Evolutionary conservation across 129 eudicot species (phyloP), one percentile per base, ranked within the genome.

Genomic region (Calendula officinalis): DNA sequence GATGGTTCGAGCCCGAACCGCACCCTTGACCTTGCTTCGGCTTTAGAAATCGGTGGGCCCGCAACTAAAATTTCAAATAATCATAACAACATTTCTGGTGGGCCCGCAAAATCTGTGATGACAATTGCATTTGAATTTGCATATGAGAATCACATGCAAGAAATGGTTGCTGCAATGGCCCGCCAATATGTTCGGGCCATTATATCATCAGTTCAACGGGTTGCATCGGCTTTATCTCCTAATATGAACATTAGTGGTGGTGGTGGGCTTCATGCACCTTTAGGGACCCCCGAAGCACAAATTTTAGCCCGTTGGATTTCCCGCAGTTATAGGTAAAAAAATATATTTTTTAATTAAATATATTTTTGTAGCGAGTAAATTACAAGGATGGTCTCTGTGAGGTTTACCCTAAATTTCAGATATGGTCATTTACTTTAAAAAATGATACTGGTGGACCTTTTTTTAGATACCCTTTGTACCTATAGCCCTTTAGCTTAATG

Each of bases 61-160:
- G 89, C 89, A 65, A 75, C 67, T 46, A 85, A 85, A 71, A 6
- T 80, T 7, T 67, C 87, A 7, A 66, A 57, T 6, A 82, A 83
- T 8, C 64, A 54, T 65, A 32, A 81, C 45, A 36, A 81, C 49
- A 63, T 30, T 14, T 8, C 64, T 22, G 73, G 80, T 66, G 81
- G 83, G 73, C 60, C 77, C 45, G 43, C 82, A 39, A 80, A 89
- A 69, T 92, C 99, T 30, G 86, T 88, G 42, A 85, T 92, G 92
- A 88, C 96, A 30, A 85, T 92, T 40, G 96, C 99, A 0, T 92
- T 92, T 74, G 83, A 92, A 62, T 92, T 92, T 81, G 95, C 95
- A 66, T 92, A 80, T 32, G 99, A 92, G 75, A 85, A 91, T 61
- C 99, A 88, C 83, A 82, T 92, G 90, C 96, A 92, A 79, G 99